phyloP scores from a whole-genome alignment of 371 early-diverging fungal genomes.

The Mortierella sp. region DNA sequence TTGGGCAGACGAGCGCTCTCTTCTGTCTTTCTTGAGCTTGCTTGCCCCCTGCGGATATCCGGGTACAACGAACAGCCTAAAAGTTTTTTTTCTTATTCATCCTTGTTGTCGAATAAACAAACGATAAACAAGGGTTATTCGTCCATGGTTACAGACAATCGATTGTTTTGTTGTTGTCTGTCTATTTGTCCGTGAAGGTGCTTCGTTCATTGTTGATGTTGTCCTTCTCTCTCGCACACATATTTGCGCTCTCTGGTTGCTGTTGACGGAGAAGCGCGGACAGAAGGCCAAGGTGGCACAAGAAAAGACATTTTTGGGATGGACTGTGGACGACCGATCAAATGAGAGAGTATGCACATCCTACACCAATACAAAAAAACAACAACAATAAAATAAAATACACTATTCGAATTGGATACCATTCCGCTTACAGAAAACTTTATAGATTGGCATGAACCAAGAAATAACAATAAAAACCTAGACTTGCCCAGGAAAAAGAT shows the following conservation, averaged over 20 bases:
- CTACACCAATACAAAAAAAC: not conserved
- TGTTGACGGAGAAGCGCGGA: not conserved
- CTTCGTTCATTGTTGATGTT: not conserved
- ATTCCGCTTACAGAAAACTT: not conserved
- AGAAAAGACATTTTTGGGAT: slow-evolving; percentile 3
- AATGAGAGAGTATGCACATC: not conserved
- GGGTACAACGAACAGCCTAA: not conserved
- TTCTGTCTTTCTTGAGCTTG: not conserved
- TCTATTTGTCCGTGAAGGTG: not conserved
- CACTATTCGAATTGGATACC: not conserved
- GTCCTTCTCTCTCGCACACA: not conserved
- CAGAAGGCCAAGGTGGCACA: slow-evolving; percentile 1
- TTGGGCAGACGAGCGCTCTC: not conserved
- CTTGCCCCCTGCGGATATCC: not conserved
- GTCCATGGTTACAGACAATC: not conserved
- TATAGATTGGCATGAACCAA: not conserved
- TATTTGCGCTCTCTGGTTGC: not conserved
- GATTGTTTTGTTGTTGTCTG: not conserved
- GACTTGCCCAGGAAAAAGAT: not conserved
- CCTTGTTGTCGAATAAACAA: not conserved
- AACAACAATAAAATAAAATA: not conserved
- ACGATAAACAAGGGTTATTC: not conserved
- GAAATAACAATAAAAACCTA: not conserved
- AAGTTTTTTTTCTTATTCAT: not conserved
- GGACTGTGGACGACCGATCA: not conserved